Percentiles rank a stretch among this genome's conserved stretches.
Evolutionary conservation across 2,329 filamentous ascomycete genomes (phyloP).

Genomic region (Ascosphaera pollenicola): DNA sequence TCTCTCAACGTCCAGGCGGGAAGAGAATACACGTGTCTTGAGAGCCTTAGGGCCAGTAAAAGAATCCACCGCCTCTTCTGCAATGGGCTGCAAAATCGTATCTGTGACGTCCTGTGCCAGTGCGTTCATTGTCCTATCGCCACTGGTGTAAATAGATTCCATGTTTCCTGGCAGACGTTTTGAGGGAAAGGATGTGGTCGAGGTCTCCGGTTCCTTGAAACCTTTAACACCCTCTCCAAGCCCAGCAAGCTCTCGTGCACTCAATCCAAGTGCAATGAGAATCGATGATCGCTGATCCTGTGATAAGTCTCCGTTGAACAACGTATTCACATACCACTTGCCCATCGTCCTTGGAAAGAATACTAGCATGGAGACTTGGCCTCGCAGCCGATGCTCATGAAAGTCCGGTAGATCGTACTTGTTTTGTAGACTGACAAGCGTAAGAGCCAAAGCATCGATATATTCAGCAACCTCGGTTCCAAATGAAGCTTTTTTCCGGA

Average conservation of each 20-base stretch:
- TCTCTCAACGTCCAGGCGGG: conserved; percentile 44
- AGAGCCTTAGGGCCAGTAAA: conserved; percentile 60
- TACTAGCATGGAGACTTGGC: conserved; percentile 60
- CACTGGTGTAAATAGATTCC: conserved; percentile 43
- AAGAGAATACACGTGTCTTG: conserved; percentile 77
- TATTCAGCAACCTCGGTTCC: conserved; percentile 76
- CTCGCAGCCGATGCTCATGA: conserved; percentile 50
- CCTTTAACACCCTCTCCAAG: conserved; percentile 30
- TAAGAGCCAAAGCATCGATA: conserved; percentile 53
- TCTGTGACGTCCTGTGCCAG: conserved; percentile 48
- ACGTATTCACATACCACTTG: conserved; percentile 62
- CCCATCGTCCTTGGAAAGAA: conserved; percentile 58
- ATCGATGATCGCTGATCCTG: conserved; percentile 63
- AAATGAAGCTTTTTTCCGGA: conserved; percentile 71
- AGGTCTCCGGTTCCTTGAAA: conserved; percentile 14
- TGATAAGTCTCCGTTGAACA: conserved; percentile 84
- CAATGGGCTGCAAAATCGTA: conserved; percentile 58
- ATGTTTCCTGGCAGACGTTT: conserved; percentile 55
- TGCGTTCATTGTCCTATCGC: conserved; percentile 34
- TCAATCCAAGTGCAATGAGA: conserved; percentile 60
- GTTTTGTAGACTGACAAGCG: conserved; percentile 63
- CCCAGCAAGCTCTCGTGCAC: conserved; percentile 66
- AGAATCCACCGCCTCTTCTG: conserved; percentile 58
- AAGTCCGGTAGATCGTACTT: conserved; percentile 67
- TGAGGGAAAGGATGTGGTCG: conserved; percentile 47